Percentiles rank a stretch among this genome's conserved stretches.
phyloP scores from a whole-genome alignment of 192 early-diverging fungal species.

The Jimgerdemannia flammicorona region DNA sequence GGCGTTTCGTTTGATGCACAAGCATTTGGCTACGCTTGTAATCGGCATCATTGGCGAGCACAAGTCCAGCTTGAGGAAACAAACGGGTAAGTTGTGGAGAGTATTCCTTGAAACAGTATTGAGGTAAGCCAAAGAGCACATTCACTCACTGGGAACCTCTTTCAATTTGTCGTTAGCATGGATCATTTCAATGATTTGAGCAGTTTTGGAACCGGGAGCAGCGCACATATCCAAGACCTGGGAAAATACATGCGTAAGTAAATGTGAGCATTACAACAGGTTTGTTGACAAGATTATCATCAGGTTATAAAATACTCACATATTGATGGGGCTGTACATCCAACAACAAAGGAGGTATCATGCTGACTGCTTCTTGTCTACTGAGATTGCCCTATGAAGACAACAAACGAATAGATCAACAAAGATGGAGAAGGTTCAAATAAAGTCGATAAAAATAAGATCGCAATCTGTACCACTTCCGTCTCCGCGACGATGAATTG shows the following conservation, averaged over 20 bases:
- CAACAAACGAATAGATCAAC: neutral
- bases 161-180: constrained; percentile 57
- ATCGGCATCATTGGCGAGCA: constrained; percentile 97
- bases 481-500: constrained; percentile 95
- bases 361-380: constrained; percentile 95
- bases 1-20: constrained; percentile 92
- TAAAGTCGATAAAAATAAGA: neutral
- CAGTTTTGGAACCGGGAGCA: constrained; percentile 97
- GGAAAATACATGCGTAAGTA: neutral
- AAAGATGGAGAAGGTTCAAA: neutral
- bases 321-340: constrained; percentile 86
- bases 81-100: neutral
- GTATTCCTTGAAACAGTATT: neutral
- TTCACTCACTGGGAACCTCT: constrained; percentile 43
- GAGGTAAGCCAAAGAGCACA: neutral
- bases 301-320: constrained; percentile 32
- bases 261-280: neutral
- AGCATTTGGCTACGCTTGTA: constrained; percentile 89
- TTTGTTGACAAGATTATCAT: neutral
- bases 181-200: constrained; percentile 82
- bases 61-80: constrained; percentile 58
- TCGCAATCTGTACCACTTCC: constrained; percentile 57
- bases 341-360: constrained; percentile 95
- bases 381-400: constrained; percentile 80
- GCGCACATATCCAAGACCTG: constrained; percentile 91